These are phyloP conservation scores for Alternaria incomplexa DNA, from an alignment of 2,329 filamentous ascomycete genomes.

Conservation along the genomic window DNA sequence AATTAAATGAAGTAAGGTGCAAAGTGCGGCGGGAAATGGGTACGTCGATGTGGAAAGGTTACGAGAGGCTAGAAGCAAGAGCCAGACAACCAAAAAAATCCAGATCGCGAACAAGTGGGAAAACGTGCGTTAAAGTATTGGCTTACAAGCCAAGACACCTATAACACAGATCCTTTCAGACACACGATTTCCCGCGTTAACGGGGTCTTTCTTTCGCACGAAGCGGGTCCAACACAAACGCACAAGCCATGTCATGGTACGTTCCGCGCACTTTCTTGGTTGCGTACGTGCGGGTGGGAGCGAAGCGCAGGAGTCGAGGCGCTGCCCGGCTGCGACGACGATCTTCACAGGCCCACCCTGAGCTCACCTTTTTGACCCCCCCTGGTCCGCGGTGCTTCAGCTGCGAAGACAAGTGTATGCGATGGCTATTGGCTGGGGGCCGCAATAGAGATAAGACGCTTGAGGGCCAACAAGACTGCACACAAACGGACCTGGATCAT, in stretches of 20 bases:
- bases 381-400: conserved; percentile 8
- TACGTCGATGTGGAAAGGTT: background rate
- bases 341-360: conserved; percentile 22
- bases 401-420: conserved; percentile 3
- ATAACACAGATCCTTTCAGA: conserved; percentile 1
- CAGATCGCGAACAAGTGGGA: conserved; percentile 26
- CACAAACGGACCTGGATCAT: conserved; percentile 9
- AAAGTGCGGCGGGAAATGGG: background rate
- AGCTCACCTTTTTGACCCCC: conserved; percentile 7
- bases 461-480: conserved; percentile 11
- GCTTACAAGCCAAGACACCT: conserved; percentile 30
- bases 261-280: conserved; percentile 4
- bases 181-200: background rate
- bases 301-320: conserved; percentile 6
- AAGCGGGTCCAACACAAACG: conserved; percentile 1
- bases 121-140: conserved; percentile 45
- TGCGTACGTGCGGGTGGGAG: conserved; percentile 4
- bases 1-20: conserved; percentile 22
- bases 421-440: conserved; percentile 13
- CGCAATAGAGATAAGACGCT: conserved; percentile 22
- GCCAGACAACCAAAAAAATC: conserved; percentile 15
- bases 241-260: conserved; percentile 8
- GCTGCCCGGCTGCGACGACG: conserved; percentile 7
- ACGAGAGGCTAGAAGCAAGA: conserved; percentile 5
- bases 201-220: background rate